Evolutionary conservation across 768 basidiomycete genomes (phyloP), one percentile per base, ranked within the genome.

Genomic region (Rhodocollybia butyracea): DNA sequence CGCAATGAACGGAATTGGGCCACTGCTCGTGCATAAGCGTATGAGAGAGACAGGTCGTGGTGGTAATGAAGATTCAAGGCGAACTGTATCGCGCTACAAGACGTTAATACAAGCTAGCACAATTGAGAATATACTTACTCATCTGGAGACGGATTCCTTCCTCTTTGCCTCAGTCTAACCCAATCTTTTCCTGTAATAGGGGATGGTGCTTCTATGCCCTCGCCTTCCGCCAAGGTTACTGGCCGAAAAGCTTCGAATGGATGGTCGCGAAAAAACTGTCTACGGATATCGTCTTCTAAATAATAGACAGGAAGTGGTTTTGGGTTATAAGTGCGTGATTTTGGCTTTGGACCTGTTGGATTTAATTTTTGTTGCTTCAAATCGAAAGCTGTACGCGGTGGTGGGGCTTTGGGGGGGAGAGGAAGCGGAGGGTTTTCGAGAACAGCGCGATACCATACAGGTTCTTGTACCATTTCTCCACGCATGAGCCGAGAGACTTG

Each of bases 171-270:
- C 58, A 99, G 70, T 60, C 88, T 75, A 53, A 78, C 86, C 97
- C 97, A 99, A 21, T 74, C 71, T 46, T 64, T 60, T 0, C 88
- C 93, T 31, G 65, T 69, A 2, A 89, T 64, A 15, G 78, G 76
- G 63, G 88, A 82, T 40, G 80, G 74, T 19, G 76, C 72, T 64
- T 80, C 76, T 47, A 91, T 75, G 17, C 67, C 68, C 19, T 75
- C 83, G 15, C 77, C 78, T 71, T 99, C 97, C 0, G 91, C 82
- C 50, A 99, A 68, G 11, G 81, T 85, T 8, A 77, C 76, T 2
- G 93, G 85, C 40, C 95, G 79, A 70, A 95, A 90, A 2, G 93
- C 88, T 73, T 99, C 95, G 65, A 97, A 97, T 6, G 97, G 94
- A 68, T 97, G 95, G 74, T 99, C 97, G 39, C 78, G 76, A 76